Evolutionary conservation across 495 filamentous ascomycete genomes (phyloP), one percentile per base, ranked within the genome.

Genomic region (Rhypophila decipiens): DNA sequence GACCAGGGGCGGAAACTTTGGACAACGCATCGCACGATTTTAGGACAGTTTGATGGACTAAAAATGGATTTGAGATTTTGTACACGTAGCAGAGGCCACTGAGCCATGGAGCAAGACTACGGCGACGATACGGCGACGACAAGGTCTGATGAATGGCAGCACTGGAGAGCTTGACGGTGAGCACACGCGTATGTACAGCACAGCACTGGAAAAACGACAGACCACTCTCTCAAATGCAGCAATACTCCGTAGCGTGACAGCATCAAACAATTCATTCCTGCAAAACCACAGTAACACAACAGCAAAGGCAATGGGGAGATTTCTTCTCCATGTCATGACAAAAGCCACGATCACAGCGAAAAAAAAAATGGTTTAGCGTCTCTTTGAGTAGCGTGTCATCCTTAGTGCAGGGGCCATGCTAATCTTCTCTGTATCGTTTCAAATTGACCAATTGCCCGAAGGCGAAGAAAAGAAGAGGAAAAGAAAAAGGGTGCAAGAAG

Each of bases 351-450:
- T 7, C 27, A 31, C 27, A 31, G 27, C 13, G 27, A 31, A 80
- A 84, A 85, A 85, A 85, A 83, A 83, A 83, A 84, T 84, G 82
- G n/a, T 85, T 73, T 85, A 87, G 85, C 84, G 84, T 88, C 86
- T 90, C 87, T 90, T 89, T 90, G 86, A 87, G 89, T 86, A 89
- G 88, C 87, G 88, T 95, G 87, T 95, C 89, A 94, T 95, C 89
- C 89, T 95, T 95, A 94, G 89, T 95, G 89, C 90, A 96, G 90
- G 90, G 90, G 90, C 90, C 88, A 96, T 95, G 90, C 90, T 95
- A 95, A 90, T 90, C 84, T 89, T 90, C 85, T 90, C 82, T 87
- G 63, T 66, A 60, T 59, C 57, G 61, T 60, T 66, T 60, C 60
- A 66, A 58, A 60, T 61, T 66, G 63, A 64, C 63, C 63, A 64